Conservation (phyloP, 257 asterid species). For the Solanum ossicruentum region DNA sequence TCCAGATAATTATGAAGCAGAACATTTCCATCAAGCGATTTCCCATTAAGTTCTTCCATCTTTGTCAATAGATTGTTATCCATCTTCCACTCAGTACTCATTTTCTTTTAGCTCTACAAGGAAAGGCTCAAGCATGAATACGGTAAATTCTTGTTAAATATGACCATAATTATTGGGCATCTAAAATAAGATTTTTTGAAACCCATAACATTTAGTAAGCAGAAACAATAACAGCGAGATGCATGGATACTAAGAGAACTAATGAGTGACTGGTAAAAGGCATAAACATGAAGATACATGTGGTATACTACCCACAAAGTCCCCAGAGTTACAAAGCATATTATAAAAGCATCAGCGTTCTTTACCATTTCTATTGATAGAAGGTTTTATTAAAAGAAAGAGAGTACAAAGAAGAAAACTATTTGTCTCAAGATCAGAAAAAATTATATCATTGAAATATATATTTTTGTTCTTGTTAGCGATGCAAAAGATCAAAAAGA, state of each 20-base stretch:
- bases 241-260: background rate
- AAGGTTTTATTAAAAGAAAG: background rate
- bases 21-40: constrained; percentile 18
- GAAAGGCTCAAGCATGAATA: constrained; percentile 8
- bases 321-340: background rate
- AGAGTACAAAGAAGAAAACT: background rate
- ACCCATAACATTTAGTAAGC: constrained; percentile 1
- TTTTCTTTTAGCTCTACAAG: constrained; percentile 2
- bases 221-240: background rate
- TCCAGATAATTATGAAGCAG: constrained; percentile 10
- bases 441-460: background rate
- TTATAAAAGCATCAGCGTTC: background rate
- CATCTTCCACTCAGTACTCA: constrained; percentile 9
- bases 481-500: background rate
- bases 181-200: background rate
- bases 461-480: background rate
- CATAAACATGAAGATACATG: background rate
- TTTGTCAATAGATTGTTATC: constrained; percentile 10
- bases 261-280: background rate
- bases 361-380: background rate
- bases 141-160: background rate
- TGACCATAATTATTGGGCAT: background rate
- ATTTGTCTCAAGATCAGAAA: background rate
- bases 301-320: background rate
- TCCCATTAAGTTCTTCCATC: constrained; percentile 29